These are phyloP conservation scores for Gnetum montanum DNA, from an alignment of 75 land plant genomes.

Conservation along the genomic window DNA sequence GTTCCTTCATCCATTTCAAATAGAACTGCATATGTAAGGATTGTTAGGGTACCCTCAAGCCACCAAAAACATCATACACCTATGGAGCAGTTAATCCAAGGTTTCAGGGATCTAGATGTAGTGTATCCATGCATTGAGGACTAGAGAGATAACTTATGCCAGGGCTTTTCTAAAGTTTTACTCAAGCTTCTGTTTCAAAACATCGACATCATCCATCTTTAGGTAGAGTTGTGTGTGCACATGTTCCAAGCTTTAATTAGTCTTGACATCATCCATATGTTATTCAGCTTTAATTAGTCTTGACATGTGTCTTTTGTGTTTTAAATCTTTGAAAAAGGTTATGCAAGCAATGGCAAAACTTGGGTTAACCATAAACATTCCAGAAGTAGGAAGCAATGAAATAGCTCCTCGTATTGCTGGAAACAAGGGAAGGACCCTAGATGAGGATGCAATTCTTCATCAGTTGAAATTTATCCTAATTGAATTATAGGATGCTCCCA, in stretches of 20 bases:
- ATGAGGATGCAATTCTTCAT: constrained; percentile 89
- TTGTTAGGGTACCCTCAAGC: constrained; percentile 88
- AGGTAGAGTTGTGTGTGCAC: constrained; percentile 44
- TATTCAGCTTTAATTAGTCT: no score
- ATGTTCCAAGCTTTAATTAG: background rate
- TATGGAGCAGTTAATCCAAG: constrained; percentile 62
- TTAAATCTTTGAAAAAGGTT: constrained; percentile 39
- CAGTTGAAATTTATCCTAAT: constrained; percentile 71
- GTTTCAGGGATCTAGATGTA: constrained; percentile 58
- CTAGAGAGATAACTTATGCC: constrained; percentile 91
- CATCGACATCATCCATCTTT: constrained; percentile 77
- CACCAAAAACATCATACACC: constrained; percentile 69
- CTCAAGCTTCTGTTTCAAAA: constrained; percentile 73
- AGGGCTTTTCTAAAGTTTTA: constrained; percentile 86
- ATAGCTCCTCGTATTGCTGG: constrained; percentile 24
- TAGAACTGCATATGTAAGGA: constrained; percentile 68
- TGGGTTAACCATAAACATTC: constrained; percentile 51
- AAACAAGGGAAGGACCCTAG: constrained; percentile 72
- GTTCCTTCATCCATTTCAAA: constrained; percentile 31
- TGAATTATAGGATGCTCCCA: constrained; percentile 63
- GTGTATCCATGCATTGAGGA: constrained; percentile 86
- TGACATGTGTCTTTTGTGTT: no score
- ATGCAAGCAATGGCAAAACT: constrained; percentile 80
- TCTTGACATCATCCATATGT: background rate
- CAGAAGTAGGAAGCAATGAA: constrained; percentile 55